Percentiles rank a stretch among this genome's conserved stretches.
These are phyloP conservation scores for Excoecaria agallocha DNA, from an alignment of 345 rosid species.

Conservation along the genomic window DNA sequence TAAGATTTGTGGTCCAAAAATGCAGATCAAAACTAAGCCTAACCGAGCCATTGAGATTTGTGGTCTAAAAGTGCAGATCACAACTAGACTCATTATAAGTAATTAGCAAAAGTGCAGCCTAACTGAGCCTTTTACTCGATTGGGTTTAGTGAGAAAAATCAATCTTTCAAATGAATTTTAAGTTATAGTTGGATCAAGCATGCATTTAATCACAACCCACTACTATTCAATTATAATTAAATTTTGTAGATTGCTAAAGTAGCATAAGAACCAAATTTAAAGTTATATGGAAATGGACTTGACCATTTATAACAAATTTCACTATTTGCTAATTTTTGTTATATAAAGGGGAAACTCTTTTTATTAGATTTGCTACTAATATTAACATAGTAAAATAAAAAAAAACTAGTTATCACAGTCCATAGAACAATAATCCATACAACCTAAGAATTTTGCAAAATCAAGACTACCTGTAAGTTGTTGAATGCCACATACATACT, in stretches of 20 bases:
- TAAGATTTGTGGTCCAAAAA: too few species aligned
- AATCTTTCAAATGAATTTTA: background rate
- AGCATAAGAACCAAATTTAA: background rate
- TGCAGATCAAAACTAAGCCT: too few species aligned
- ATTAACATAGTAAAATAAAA: background rate
- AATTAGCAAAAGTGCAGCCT: background rate
- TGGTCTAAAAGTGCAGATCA: too few species aligned
- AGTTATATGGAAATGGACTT: background rate
- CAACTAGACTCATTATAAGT: background rate
- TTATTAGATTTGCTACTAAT: background rate
- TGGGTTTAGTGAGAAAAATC: too few species aligned
- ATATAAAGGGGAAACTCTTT: background rate
- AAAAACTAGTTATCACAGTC: background rate
- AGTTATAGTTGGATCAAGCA: background rate
- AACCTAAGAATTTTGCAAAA: background rate
- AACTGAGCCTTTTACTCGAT: too few species aligned
- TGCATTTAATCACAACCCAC: background rate
- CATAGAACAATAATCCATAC: background rate
- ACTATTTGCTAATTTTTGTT: background rate
- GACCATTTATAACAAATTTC: background rate
- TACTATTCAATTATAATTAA: too few species aligned
- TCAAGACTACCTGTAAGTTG: constrained; percentile 61
- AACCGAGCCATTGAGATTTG: too few species aligned
- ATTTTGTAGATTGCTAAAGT: too few species aligned
- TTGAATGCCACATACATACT: constrained; percentile 75